Percentiles rank a stretch among this genome's conserved stretches.
These are phyloP conservation scores for Polysphondylium violaceum DNA, from an alignment of 78 protist genomes.

Conservation along the genomic window DNA sequence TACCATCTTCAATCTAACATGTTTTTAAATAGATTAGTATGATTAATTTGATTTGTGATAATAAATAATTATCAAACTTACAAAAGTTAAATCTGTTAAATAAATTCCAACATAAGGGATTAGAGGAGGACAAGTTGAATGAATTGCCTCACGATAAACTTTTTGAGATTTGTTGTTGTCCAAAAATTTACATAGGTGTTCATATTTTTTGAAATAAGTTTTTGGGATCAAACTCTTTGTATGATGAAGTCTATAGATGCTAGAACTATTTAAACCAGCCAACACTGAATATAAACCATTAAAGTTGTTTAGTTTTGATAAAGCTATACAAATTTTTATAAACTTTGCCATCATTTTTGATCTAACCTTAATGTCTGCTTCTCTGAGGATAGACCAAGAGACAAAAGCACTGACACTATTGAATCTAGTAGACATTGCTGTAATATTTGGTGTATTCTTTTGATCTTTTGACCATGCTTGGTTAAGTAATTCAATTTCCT, in stretches of 20 bases:
- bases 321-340: slow-evolving; percentile 17
- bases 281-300: slow-evolving; percentile 16
- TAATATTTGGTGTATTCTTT: slow-evolving; percentile 32
- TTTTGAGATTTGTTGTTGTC: slow-evolving; percentile 37
- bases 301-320: slow-evolving; percentile 11
- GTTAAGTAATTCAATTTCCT: slow-evolving; percentile 26
- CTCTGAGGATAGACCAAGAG: slow-evolving; percentile 27
- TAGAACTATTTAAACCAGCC: slow-evolving; percentile 1
- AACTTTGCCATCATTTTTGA: slow-evolving; percentile 37
- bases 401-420: slow-evolving; percentile 36
- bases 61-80: slow-evolving; percentile 10
- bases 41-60: background rate
- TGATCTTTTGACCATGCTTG: slow-evolving; percentile 49
- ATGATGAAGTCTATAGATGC: slow-evolving; percentile 3
- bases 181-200: slow-evolving; percentile 1
- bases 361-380: slow-evolving; percentile 12
- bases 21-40: background rate
- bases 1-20: slow-evolving; percentile 50
- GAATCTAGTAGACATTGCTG: slow-evolving; percentile 16
- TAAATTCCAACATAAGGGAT: slow-evolving; percentile 57
- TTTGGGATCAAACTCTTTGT: background rate
- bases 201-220: slow-evolving; percentile 10
- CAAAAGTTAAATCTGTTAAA: slow-evolving; percentile 44
- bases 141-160: slow-evolving; percentile 39
- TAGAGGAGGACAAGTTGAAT: slow-evolving; percentile 38